Evolutionary conservation across 2,329 filamentous ascomycete genomes (phyloP).

Genomic region (Colletotrichum sp.): DNA sequence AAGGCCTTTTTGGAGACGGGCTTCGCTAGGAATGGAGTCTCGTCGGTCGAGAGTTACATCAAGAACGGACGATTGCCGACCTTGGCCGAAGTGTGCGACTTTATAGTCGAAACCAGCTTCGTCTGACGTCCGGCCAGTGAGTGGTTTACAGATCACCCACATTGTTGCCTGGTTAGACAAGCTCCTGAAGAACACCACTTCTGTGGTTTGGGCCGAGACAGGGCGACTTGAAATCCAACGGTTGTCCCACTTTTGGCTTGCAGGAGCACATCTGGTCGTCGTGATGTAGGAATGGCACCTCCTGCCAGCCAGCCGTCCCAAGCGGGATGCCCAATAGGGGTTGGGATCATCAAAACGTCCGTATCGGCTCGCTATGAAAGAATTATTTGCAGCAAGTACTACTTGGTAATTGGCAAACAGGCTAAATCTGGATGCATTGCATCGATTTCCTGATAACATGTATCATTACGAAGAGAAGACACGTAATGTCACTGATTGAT

Average conservation of each 20-base stretch:
- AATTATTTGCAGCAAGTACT: neutral
- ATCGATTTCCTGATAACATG: neutral
- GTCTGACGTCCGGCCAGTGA: conserved; percentile 29
- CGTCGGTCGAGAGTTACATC: conserved; percentile 36
- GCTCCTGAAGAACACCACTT: neutral
- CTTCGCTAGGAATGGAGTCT: conserved; percentile 33
- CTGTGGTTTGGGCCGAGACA: neutral
- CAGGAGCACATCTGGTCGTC: neutral
- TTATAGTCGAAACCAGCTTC: conserved; percentile 48
- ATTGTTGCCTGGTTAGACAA: neutral
- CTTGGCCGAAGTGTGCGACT: conserved; percentile 49
- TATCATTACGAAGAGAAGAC: neutral
- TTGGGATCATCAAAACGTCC: neutral
- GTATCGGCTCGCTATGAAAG: neutral
- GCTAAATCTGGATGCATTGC: neutral
- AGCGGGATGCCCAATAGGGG: neutral
- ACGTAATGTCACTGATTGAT: neutral
- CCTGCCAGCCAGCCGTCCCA: neutral
- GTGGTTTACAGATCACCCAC: neutral
- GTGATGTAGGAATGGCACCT: neutral
- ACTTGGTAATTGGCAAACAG: neutral
- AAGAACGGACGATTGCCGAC: conserved; percentile 39
- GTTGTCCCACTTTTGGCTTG: neutral
- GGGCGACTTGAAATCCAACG: neutral
- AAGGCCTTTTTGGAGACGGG: conserved; percentile 63